These are phyloP conservation scores for Hirsutella rhossiliensis DNA, from an alignment of 2,329 filamentous ascomycete species.

Conservation along the genomic window DNA sequence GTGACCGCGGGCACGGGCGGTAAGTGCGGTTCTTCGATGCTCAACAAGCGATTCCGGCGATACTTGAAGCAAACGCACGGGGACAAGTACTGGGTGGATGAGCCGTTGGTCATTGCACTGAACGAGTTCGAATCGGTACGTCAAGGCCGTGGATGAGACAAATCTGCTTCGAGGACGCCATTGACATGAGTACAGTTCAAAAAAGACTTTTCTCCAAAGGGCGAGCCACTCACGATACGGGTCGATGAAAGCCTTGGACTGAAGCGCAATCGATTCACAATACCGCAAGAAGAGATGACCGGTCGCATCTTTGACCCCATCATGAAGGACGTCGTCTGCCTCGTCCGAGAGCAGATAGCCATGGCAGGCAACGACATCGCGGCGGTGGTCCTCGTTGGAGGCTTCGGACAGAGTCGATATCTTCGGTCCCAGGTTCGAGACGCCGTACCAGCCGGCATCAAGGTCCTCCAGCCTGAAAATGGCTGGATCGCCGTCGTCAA, in stretches of 20 bases:
- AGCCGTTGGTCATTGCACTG: slow-evolving; percentile 26
- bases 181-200: slow-evolving; percentile 17
- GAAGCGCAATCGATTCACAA: slow-evolving; percentile 16
- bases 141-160: slow-evolving; percentile 7
- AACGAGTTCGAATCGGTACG: slow-evolving; percentile 29
- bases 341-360: slow-evolving; percentile 27
- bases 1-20: slow-evolving; percentile 35
- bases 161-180: background rate
- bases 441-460: slow-evolving; percentile 19
- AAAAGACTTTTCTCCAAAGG: slow-evolving; percentile 23
- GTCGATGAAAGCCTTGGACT: slow-evolving; percentile 20
- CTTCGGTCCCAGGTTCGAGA: slow-evolving; percentile 27
- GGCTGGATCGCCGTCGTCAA: slow-evolving; percentile 38
- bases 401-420: slow-evolving; percentile 33
- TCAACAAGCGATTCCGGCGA: slow-evolving; percentile 34
- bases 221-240: slow-evolving; percentile 22
- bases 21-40: slow-evolving; percentile 35
- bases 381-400: slow-evolving; percentile 34
- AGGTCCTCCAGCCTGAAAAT: slow-evolving; percentile 34
- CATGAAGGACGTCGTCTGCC: slow-evolving; percentile 28
- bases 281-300: slow-evolving; percentile 49
- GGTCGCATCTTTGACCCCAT: slow-evolving; percentile 35
- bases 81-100: slow-evolving; percentile 28
- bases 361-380: slow-evolving; percentile 22
- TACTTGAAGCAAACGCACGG: slow-evolving; percentile 31